Percentiles rank a stretch among this genome's conserved stretches.
Evolutionary conservation across 202 grass and related monocot genomes (phyloP).

Genomic region (Zoysia matrella): DNA sequence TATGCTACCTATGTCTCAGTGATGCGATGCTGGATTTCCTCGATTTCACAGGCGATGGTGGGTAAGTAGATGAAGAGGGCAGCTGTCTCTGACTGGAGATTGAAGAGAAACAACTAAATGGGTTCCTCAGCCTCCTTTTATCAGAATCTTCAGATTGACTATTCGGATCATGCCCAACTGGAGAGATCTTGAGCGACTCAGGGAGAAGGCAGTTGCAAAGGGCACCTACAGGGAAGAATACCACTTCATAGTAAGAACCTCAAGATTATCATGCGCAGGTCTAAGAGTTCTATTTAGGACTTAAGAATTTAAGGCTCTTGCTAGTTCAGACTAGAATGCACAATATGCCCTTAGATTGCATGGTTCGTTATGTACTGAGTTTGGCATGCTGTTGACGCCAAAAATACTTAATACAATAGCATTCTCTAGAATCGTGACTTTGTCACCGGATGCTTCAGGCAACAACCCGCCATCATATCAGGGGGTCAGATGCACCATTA

Average conservation of each 20-base stretch:
- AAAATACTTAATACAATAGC: neutral
- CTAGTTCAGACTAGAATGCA: neutral
- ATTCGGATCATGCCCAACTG: slow-evolving; percentile 75
- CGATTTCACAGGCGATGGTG: slow-evolving; percentile 64
- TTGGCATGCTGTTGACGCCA: neutral
- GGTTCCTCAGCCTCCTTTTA: too few relatives aligned
- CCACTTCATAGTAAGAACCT: neutral
- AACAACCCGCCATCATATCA: neutral
- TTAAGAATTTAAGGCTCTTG: neutral
- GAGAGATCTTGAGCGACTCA: slow-evolving; percentile 84
- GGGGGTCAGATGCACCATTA: neutral
- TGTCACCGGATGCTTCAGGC: neutral
- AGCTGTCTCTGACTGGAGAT: slow-evolving; percentile 74
- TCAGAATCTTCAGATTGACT: slow-evolving; percentile 16
- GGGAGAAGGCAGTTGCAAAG: slow-evolving; percentile 92
- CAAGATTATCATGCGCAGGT: neutral
- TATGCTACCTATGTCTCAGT: slow-evolving; percentile 53
- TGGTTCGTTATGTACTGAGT: neutral
- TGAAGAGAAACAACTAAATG: slow-evolving; percentile 23
- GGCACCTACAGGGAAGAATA: slow-evolving; percentile 9
- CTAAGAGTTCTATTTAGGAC: neutral
- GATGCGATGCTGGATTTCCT: slow-evolving; percentile 46
- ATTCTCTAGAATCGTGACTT: neutral
- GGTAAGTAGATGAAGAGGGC: slow-evolving; percentile 68
- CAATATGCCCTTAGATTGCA: neutral